Conservation (phyloP, 768 basidiomycete genomes). For the Cubamyces lactineus region DNA sequence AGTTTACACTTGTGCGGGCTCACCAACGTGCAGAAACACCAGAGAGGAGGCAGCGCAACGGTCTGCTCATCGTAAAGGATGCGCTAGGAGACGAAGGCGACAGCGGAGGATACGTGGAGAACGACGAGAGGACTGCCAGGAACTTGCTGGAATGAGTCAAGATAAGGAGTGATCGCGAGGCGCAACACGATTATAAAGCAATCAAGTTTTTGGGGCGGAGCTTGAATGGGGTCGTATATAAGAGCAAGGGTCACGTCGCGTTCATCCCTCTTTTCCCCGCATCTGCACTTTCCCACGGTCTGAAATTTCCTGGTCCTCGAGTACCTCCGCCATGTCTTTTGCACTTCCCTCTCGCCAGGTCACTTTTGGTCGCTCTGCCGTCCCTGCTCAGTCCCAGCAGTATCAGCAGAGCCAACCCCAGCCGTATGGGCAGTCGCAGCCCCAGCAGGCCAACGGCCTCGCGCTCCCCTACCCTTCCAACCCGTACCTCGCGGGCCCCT, state of each 20-base stretch:
- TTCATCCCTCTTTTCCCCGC: constrained; percentile 14
- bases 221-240: constrained; percentile 26
- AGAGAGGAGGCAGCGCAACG: not conserved
- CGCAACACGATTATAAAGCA: constrained; percentile 21
- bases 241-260: constrained; percentile 7
- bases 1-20: not conserved
- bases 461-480: constrained; percentile 53
- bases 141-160: constrained; percentile 22
- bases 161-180: constrained; percentile 21
- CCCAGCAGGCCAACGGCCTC: constrained; percentile 50
- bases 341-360: constrained; percentile 79
- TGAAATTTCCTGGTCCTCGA: constrained; percentile 9
- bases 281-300: constrained; percentile 30
- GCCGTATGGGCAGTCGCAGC: constrained; percentile 46
- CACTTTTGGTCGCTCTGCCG: constrained; percentile 70
- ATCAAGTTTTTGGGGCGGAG: constrained; percentile 26
- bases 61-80: not conserved
- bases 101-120: constrained; percentile 2
- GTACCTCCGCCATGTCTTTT: constrained; percentile 48
- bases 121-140: constrained; percentile 10
- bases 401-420: constrained; percentile 48
- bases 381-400: constrained; percentile 38
- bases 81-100: not conserved
- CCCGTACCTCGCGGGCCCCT: constrained; percentile 48
- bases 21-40: not conserved